Percentiles rank a stretch among this genome's conserved stretches.
These are phyloP conservation scores for Neurospora sp. DNA, from an alignment of 2,329 filamentous ascomycete species.

Conservation along the genomic window DNA sequence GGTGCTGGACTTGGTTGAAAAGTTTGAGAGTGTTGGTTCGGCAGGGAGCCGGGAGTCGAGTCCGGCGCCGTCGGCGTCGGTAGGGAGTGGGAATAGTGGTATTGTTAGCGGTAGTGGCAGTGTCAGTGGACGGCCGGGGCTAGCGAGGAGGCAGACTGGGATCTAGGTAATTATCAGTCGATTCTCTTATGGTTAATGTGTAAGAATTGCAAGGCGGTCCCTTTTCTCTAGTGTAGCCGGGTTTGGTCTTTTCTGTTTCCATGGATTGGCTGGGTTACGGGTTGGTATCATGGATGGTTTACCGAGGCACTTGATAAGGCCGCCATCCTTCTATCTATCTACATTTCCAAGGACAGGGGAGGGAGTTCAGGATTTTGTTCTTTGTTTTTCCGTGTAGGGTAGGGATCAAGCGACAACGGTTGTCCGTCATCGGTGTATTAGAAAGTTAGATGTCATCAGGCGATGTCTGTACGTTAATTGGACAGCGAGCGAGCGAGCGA, in stretches of 20 bases:
- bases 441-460: not conserved
- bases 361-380: not conserved
- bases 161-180: not conserved
- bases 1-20: constrained; percentile 47
- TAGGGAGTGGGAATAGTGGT: not conserved
- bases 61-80: constrained; percentile 16
- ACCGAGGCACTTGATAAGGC: not conserved
- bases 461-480: not conserved
- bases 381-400: not conserved
- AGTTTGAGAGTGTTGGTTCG: constrained; percentile 44
- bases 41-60: constrained; percentile 32
- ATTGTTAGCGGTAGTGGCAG: not conserved
- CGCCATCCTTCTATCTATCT: not conserved
- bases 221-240: not conserved
- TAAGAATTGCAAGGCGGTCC: not conserved
- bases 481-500: not conserved
- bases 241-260: not conserved
- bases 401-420: not conserved
- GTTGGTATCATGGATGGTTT: not conserved
- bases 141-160: not conserved
- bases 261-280: not conserved
- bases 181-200: not conserved
- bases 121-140: not conserved
- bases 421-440: not conserved
- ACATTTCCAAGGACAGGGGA: not conserved